Base-by-base conservation (phyloP, 331 rosid species). In the Spiraea crenata region DNA sequence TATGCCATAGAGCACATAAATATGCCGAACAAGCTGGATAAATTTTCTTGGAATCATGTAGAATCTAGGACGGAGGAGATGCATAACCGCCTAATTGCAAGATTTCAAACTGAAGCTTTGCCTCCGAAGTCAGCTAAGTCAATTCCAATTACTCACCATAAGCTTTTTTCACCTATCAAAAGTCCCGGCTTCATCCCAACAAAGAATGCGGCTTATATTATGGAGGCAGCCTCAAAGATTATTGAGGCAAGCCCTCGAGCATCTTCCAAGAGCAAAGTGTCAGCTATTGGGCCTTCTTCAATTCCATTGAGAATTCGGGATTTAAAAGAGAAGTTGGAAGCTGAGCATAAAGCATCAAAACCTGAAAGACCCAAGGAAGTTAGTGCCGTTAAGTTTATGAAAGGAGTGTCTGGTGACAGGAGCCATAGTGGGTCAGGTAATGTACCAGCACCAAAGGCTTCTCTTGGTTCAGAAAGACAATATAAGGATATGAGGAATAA, bases 221-320 rank as follows among this genome's bases (percentile, higher is more conserved):
- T 93, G 92, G 98, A 93, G 77, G 97, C 90, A 35, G 95, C 93
- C 76, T 91, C 97, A 50, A 93, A 87, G 86, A 88, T 93, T 72
- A 87, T 88, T 65, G 96, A 85, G 74, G 82, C 87, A 47, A 90
- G 82, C 78, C 98, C 98, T 25, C 85, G 65, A 79, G 77, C 83
- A 17, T 74, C 84, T 71, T 65, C 56, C 65, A 84, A 70, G 81
- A 80, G 80, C 77, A 84, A 79, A 78, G 68, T 42, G 50, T 59
- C 87, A 37, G 8, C 85, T 5, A 39, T 74, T 1, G 83, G 89
- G 75, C 71, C 89, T 68, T 78, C 96, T 51, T 82, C 96, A 35
- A 84, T 87, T 72, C 92, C 97, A 35, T 67, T 90, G 80, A 85
- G 87, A 77, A 90, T 90, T 81, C 79, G 84, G 73, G 91, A 85